phyloP scores from a whole-genome alignment of 164 flowering plant species.

The Echeveria elegans region DNA sequence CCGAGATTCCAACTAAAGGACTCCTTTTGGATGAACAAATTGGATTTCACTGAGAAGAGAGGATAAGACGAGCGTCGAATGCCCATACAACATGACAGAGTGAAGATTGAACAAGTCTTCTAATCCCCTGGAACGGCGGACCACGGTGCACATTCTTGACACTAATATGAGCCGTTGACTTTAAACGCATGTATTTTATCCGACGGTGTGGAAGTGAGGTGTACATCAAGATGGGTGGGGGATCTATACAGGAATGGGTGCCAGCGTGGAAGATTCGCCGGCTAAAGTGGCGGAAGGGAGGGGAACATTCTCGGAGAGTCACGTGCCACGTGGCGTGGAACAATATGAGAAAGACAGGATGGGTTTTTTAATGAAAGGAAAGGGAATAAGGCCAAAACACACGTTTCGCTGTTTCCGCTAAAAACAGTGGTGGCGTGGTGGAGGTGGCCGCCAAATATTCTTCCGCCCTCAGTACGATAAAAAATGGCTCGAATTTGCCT shows the following conservation, averaged over 20 bases:
- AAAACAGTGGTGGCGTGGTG: slow-evolving; percentile 9
- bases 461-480: not conserved
- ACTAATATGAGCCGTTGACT: not conserved
- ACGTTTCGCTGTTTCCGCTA: slow-evolving; percentile 16
- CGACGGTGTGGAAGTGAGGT: too few relatives aligned
- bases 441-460: slow-evolving; percentile 17
- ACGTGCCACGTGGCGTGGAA: slow-evolving; percentile 22
- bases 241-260: too few relatives aligned
- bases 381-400: slow-evolving; percentile 3
- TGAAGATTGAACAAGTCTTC: too few relatives aligned
- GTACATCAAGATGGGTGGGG: too few relatives aligned
- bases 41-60: not conserved
- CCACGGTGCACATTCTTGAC: slow-evolving; percentile 21
- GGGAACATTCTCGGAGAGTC: slow-evolving; percentile 20
- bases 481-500: not conserved
- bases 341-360: not conserved
- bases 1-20: not conserved
- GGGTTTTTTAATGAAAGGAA: not conserved
- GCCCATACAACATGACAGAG: slow-evolving; percentile 21
- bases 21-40: not conserved
- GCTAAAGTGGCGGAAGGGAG: slow-evolving; percentile 10
- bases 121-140: slow-evolving; percentile 53
- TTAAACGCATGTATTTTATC: too few relatives aligned
- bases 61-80: not conserved
- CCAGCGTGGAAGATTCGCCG: slow-evolving; percentile 42